phyloP scores from a whole-genome alignment of 108 stramenopile species.

The Stephanodiscus triporus region DNA sequence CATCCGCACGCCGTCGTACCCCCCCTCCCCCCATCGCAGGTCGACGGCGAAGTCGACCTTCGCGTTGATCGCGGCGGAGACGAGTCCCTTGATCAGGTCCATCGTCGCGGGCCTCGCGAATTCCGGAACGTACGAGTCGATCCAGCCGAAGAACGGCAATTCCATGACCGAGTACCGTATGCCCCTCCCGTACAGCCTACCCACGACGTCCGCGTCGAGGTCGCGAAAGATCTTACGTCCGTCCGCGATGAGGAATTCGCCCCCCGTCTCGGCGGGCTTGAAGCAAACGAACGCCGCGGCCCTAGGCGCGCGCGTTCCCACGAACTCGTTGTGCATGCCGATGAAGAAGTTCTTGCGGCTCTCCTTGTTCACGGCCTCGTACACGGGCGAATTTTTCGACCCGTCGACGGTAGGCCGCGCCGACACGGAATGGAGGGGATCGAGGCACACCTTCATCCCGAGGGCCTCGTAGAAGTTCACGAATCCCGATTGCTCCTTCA shows the following conservation, averaged over 20 bases:
- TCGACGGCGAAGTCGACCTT: constrained; percentile 92
- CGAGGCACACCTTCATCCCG: constrained; percentile 85
- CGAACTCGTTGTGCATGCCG: constrained; percentile 95
- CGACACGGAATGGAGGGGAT: constrained; percentile 84
- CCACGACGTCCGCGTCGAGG: constrained; percentile 68
- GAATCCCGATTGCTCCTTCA: constrained; percentile 86
- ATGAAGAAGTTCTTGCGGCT: constrained; percentile 91
- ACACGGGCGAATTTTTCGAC: constrained; percentile 76
- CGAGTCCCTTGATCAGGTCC: constrained; percentile 68
- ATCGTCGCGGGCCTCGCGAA: constrained; percentile 63
- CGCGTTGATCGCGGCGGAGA: constrained; percentile 81
- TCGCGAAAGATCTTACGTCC: constrained; percentile 83
- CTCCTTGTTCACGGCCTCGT: constrained; percentile 93
- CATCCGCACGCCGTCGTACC: constrained; percentile 85
- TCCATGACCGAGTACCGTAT: constrained; percentile 92
- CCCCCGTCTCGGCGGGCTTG: constrained; percentile 88
- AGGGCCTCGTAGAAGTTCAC: constrained; percentile 75
- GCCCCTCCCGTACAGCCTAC: constrained; percentile 74
- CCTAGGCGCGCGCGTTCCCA: constrained; percentile 87
- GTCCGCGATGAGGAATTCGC: constrained; percentile 90
- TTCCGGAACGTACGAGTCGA: constrained; percentile 68
- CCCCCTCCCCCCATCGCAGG: constrained; percentile 80
- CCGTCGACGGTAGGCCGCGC: constrained; percentile 90
- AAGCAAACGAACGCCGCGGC: constrained; percentile 92
- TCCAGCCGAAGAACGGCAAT: constrained; percentile 89